Evolutionary conservation across 176 grass and related monocot species (phyloP), one percentile per base, ranked within the genome.

Genomic region (Oryza meyeriana): DNA sequence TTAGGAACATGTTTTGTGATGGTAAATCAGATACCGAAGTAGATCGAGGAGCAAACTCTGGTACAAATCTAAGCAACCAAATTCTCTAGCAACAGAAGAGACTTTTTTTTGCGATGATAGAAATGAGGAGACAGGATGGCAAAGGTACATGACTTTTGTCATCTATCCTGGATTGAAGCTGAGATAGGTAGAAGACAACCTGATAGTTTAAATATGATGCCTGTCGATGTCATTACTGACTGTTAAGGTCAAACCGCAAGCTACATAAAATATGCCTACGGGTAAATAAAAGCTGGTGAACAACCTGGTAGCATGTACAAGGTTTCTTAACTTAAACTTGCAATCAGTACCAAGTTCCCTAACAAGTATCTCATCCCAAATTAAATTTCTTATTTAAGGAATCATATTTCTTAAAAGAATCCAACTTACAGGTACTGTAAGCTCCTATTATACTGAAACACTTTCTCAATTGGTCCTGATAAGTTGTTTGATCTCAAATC

Each of bases 401-500:
- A 27, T 10, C 8, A 74, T 67, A 57, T 67, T 14, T 69, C 17
- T 77, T 57, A 50, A 87, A 18, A 18, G 30, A 71, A 71, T 77
- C 35, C 9, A 84, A 33, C 86, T 84, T 84, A 88, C 86, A 79
- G 71, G 57, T 25, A 63, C 0, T 2, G 22, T 79, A 24, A 61
- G 13, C 8, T 20, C 33, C 1, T 68, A 55, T 68, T 74, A 57
- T 67, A 84, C 14, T 3, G 22, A 84, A 3, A 27, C 61, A 88
- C 36, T 61, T 2, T 45, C 36, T 5, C 3, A 38, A 88, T 13
- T 68, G 17, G 0, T 28, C 81, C 61, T 74, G 86, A 79, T 84
- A 88, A 61, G 25, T 79, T 69, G 61, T 88, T 88, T 22, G 68
- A 79, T 29, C 69, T 67, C 81, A 88, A 74, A 79, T 88, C 86